Evolutionary conservation across 1,139 yeast species (phyloP), one percentile per base, ranked within the genome.

Genomic region (Hyphopichia wangnamkhiaoensis): DNA sequence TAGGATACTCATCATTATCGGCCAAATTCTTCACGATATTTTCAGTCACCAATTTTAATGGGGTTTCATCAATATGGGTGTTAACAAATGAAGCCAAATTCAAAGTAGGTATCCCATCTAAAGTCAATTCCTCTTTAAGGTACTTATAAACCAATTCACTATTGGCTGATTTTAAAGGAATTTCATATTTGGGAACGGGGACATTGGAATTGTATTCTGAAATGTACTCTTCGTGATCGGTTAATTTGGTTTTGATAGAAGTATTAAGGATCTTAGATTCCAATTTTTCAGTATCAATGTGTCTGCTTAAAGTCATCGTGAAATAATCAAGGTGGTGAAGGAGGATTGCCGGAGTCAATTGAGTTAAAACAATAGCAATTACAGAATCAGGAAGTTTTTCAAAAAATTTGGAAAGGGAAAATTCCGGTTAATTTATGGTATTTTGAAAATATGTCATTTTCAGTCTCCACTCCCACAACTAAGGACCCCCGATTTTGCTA

Each of bases 1-100:
- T 84, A 8, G 97, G 97, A 61, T 90, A 90, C 68, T 90, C 97
- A 59, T 90, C 96, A 52, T 85, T 84, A 63, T 90, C 97, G 9
- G 96, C 96, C 58, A 90, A 69, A 63, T 90, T 90, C 73, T 90
- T 90, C 50, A 88, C 84, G 45, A 88, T 54, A 60, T 90, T 89
- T 56, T 86, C 91, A 23, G 59, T 41, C 41, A 83, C 75, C 49
- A 90, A 71, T 49, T 71, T 71, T 44, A 50, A 44, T 19, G 65
- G 65, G 27, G 38, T 42, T 3, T 74, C 80, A 42, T 79, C 79
- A 32, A 83, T 59, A 47, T 71, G 75, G 14, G 96, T 90, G 64
- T 87, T 88, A 49, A 90, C 97, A 58, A 90, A 90, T 20, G 93
- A 83, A 8, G 97, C 97, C 60, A 90, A 65, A 59, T 90, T 90